Evolutionary conservation across 1,139 yeast genomes (phyloP).

Genomic region (Hyphopichia fennica): DNA sequence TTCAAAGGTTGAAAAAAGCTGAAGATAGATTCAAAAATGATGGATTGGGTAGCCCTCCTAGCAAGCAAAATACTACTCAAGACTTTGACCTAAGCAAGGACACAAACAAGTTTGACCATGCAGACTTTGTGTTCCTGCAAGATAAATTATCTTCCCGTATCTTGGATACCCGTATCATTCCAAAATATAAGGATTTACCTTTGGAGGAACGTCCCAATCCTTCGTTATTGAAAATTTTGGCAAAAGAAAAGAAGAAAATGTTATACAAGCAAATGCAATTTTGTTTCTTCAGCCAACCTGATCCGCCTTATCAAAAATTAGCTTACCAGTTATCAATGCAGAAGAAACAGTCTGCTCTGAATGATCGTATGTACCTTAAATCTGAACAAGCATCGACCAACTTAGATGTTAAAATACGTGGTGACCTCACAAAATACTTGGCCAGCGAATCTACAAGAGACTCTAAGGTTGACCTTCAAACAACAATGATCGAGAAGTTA

Average conservation of each 20-base stretch:
- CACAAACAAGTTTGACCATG: slow-evolving; percentile 7
- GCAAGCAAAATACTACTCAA: too few relatives aligned
- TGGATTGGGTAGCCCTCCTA: too few relatives aligned
- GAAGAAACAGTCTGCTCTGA: too few relatives aligned
- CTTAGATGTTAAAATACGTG: not conserved
- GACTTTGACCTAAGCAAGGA: too few relatives aligned
- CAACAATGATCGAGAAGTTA: slow-evolving; percentile 18
- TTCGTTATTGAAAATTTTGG: slow-evolving; percentile 13
- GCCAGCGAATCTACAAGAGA: slow-evolving; percentile 9
- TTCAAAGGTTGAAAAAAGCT: not conserved
- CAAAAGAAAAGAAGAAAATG: slow-evolving; percentile 18
- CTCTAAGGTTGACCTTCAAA: slow-evolving; percentile 8
- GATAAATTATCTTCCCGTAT: slow-evolving; percentile 7
- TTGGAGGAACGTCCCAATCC: slow-evolving; percentile 2
- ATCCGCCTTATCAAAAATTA: slow-evolving; percentile 1
- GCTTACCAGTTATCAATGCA: not conserved
- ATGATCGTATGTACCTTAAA: not conserved
- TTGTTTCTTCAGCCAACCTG: slow-evolving; percentile 21
- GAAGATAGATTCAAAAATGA: not conserved
- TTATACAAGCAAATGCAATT: slow-evolving; percentile 30
- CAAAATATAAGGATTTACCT: not conserved
- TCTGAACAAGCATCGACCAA: slow-evolving; percentile 1
- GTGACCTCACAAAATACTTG: slow-evolving; percentile 6
- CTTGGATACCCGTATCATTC: slow-evolving; percentile 2
- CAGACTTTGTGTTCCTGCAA: slow-evolving; percentile 9